Conservation (phyloP, 208 protist genomes). For the Herpetomonas samuelpessoai region DNA sequence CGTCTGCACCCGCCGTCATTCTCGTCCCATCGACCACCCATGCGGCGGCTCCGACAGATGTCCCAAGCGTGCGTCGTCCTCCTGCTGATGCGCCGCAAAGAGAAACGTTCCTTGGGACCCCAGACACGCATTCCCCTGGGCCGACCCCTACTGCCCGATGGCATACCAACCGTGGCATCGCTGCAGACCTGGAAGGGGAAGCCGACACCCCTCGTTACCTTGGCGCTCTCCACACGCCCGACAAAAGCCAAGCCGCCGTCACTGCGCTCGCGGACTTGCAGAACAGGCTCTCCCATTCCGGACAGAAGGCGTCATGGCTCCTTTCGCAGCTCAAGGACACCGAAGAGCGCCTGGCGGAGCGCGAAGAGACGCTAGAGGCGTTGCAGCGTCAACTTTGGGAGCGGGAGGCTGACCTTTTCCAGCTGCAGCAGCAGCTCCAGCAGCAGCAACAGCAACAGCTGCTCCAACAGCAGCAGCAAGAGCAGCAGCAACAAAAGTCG, state of each 20-base stretch:
- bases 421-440: background rate
- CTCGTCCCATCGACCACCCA: no score
- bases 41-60: no score
- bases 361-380: constrained; percentile 1
- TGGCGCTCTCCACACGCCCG: constrained; percentile 11
- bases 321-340: constrained; percentile 12
- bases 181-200: background rate
- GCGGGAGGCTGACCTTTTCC: constrained; percentile 3
- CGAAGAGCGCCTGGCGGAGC: constrained; percentile 5
- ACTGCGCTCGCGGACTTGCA: constrained; percentile 57
- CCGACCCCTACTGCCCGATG: no score
- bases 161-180: no score
- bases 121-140: no score
- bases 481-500: no score
- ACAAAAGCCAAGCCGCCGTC: constrained; percentile 39
- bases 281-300: constrained; percentile 29
- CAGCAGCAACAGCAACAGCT: background rate
- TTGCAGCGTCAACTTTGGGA: constrained; percentile 3
- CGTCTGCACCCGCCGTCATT: no score
- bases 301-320: constrained; percentile 15
- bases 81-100: no score
- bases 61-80: no score
- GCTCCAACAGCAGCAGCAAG: no score
- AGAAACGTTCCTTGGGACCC: no score
- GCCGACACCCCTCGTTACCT: constrained; percentile 6